Base-by-base conservation (phyloP, 805 yeast species). In the Tetrapisispora fleetii region DNA sequence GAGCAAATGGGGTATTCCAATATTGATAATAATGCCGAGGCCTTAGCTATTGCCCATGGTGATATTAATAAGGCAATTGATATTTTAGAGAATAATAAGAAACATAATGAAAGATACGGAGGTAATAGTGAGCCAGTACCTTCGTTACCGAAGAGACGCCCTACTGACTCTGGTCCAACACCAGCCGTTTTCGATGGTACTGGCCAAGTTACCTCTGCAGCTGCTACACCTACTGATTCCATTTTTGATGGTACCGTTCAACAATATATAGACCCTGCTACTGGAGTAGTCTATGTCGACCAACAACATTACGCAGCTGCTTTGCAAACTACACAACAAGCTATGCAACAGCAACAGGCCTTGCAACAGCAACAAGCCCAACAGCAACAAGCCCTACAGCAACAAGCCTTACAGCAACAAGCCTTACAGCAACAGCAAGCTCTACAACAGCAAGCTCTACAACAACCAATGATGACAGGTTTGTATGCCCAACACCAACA, bases 211-310 rank as follows among this genome's bases (percentile, higher is more conserved):
- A 38, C 59, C 19, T 54, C 53, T 16, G 44, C 56, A 6, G 62
- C 55, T n/a, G 47, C 53, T 2, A 57, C 38, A 32, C 55, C 59
- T 18, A 58, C 52, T 42, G 61, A 53, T 22, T 67, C 58, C 11
- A 59, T 54, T 8, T 62, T 58, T 45, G 62, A 58, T 50, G 59
- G 67, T 36, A 49, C 68, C 52, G 67, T 76, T 63, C 64, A 83
- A 68, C 91, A 83, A 58, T 84, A 80, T 59, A 72, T 82, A 19
- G 90, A 84, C 56, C 88, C 89, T 2, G 68, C 75, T 8, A 81
- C 88, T 0, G 90, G 91, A 13, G 75, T 78, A 43, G 65, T 82
- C 4, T 84, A 83, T 56, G 77, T 83, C 35, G 90, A 84, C 57
- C 74, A 80, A 11, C 79, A 76, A 41, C 88, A 83, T 56, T 85